Conservation (phyloP, 371 early-diverging fungal species). For the Mucor sp. region DNA sequence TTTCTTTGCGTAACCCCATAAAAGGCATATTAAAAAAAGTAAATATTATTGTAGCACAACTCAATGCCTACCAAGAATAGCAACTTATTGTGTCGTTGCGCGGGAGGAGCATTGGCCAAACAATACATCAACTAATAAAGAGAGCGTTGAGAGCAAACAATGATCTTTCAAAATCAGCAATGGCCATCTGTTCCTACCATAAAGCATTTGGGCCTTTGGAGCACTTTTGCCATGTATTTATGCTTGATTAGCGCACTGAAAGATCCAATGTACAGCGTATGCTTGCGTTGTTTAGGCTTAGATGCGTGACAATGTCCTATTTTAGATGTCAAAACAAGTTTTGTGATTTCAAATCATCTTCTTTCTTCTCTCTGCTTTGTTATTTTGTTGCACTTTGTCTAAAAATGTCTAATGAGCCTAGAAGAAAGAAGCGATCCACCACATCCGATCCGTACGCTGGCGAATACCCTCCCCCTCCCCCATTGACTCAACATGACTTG, state of each 20-base stretch:
- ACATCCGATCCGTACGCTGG: slow-evolving; percentile 39
- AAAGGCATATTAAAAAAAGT: not conserved
- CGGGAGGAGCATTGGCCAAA: not conserved
- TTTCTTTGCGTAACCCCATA: not conserved
- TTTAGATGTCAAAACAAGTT: slow-evolving; percentile 13
- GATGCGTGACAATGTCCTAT: slow-evolving; percentile 17
- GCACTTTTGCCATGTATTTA: not conserved
- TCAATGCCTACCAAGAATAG: not conserved
- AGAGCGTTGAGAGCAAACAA: not conserved
- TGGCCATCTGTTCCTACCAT: not conserved
- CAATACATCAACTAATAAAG: not conserved
- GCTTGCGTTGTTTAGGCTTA: slow-evolving; percentile 3
- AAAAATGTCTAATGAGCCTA: not conserved
- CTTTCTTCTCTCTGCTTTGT: not conserved
- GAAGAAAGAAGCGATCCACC: not conserved
- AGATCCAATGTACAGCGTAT: not conserved
- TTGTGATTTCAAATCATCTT: not conserved
- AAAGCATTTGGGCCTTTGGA: not conserved
- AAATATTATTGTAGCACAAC: slow-evolving; percentile 7
- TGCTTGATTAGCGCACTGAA: not conserved
- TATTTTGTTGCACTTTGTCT: slow-evolving; percentile 2
- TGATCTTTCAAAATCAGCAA: not conserved
- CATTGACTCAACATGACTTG: slow-evolving; percentile 11
- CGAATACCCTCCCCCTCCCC: slow-evolving; percentile 36
- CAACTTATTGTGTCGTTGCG: not conserved